Conservation (phyloP, 192 early-diverging fungal species). For the Pilobolus umbonatus region DNA sequence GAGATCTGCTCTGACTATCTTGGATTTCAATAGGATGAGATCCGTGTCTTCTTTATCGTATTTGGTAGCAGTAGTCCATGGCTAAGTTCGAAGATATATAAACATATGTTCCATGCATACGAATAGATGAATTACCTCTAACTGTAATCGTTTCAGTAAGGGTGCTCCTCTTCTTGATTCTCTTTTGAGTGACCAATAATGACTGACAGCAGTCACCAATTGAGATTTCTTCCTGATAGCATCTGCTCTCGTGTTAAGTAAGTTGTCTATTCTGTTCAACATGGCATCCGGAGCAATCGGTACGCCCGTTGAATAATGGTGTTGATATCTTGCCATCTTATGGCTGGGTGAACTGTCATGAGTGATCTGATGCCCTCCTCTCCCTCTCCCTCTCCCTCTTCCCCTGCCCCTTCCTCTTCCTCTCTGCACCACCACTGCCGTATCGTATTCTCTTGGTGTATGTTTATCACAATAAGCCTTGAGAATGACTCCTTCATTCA, state of each 20-base stretch:
- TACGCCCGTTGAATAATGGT: constrained; percentile 53
- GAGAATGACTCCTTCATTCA: constrained; percentile 56
- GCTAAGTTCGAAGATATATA: constrained; percentile 34
- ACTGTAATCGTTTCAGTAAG: constrained; percentile 86
- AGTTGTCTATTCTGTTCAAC: constrained; percentile 37
- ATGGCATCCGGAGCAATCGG: constrained; percentile 67
- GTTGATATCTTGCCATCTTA: constrained; percentile 50
- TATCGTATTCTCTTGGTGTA: constrained; percentile 57
- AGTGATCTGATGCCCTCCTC: not conserved
- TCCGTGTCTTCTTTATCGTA: constrained; percentile 71
- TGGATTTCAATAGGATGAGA: constrained; percentile 18
- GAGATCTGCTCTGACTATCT: constrained; percentile 59
- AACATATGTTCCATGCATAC: too few relatives aligned
- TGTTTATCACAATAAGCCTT: constrained; percentile 88
- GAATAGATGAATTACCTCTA: constrained; percentile 60
- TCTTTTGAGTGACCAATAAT: constrained; percentile 95
- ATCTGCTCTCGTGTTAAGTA: constrained; percentile 15
- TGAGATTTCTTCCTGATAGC: constrained; percentile 41
- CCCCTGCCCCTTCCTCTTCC: constrained; percentile 2
- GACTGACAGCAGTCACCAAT: constrained; percentile 62
- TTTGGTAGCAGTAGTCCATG: constrained; percentile 84
- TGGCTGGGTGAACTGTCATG: constrained; percentile 23
- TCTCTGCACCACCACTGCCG: constrained; percentile 20
- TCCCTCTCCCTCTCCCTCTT: not conserved
- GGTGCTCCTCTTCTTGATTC: constrained; percentile 84